Conservation (phyloP, 2,329 filamentous ascomycete species). For the Epichloe sylvatica region DNA sequence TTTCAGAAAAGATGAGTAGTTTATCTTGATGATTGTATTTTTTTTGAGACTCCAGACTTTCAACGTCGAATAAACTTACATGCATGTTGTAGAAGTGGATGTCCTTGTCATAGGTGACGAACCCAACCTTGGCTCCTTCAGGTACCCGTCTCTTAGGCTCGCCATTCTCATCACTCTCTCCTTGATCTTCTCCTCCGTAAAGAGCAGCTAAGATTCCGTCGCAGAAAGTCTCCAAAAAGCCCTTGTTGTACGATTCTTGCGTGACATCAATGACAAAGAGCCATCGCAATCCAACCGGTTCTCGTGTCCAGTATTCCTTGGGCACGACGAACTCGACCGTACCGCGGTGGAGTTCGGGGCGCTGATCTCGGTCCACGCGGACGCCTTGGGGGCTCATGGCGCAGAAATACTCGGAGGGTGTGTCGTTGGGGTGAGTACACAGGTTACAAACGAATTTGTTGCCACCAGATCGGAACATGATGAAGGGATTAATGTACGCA, state of each 20-base stretch:
- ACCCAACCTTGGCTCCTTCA: conserved; percentile 72
- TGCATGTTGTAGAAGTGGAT: conserved; percentile 97
- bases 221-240: conserved; percentile 80
- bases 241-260: conserved; percentile 79
- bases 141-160: conserved; percentile 49
- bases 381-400: conserved; percentile 78
- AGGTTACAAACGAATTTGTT: conserved; percentile 98
- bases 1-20: background rate
- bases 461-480: conserved; percentile 88
- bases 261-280: conserved; percentile 90
- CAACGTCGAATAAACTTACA: conserved; percentile 35
- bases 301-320: conserved; percentile 96
- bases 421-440: conserved; percentile 94
- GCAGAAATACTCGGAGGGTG: conserved; percentile 80
- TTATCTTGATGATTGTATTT: background rate
- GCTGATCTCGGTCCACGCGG: conserved; percentile 73
- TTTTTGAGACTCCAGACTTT: background rate
- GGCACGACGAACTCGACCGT: conserved; percentile 95
- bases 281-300: conserved; percentile 76
- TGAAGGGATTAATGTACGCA: conserved; percentile 97
- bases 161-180: conserved; percentile 36
- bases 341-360: conserved; percentile 78
- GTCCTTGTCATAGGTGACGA: conserved; percentile 91
- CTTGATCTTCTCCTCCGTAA: conserved; percentile 52
- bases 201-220: conserved; percentile 75